phyloP scores from a whole-genome alignment of 2,329 filamentous ascomycete genomes.

The Elsinoe necatrix region DNA sequence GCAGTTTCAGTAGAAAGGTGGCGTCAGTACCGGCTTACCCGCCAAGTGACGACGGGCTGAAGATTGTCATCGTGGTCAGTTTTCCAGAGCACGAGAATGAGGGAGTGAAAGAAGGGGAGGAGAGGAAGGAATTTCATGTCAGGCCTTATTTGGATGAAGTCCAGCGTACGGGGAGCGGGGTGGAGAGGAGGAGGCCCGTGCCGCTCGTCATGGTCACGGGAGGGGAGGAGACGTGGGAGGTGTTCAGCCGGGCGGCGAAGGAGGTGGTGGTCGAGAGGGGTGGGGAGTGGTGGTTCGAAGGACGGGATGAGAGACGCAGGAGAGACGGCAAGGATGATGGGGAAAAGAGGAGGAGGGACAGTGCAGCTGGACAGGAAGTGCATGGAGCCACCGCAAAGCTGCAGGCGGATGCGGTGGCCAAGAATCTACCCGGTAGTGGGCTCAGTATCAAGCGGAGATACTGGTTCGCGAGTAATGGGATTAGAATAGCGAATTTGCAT shows the following conservation, averaged over 20 bases:
- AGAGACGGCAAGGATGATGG: conserved; percentile 12
- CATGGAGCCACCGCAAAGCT: conserved; percentile 19
- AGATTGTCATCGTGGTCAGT: conserved; percentile 72
- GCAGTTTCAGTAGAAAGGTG: conserved; percentile 76
- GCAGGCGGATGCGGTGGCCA: conserved; percentile 54
- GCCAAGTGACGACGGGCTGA: conserved; percentile 48
- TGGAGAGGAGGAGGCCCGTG: conserved; percentile 62
- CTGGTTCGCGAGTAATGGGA: conserved; percentile 69
- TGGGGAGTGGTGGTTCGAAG: conserved; percentile 18
- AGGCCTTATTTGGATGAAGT: conserved; percentile 66
- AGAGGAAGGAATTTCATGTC: conserved; percentile 32
- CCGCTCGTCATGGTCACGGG: conserved; percentile 77
- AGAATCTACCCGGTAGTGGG: conserved; percentile 43
- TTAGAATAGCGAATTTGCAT: conserved; percentile 69
- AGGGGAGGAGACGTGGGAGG: conserved; percentile 54
- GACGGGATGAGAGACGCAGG: background rate
- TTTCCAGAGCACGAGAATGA: conserved; percentile 43
- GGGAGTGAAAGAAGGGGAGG: conserved; percentile 22
- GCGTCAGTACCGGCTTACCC: conserved; percentile 73
- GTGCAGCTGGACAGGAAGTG: too few relatives aligned
- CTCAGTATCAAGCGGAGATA: conserved; percentile 72
- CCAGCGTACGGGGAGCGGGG: conserved; percentile 62
- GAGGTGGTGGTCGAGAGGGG: conserved; percentile 21
- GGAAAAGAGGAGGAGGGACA: conserved; percentile 13
- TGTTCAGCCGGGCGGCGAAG: conserved; percentile 50